Base-by-base conservation (phyloP, 352 stramenopile species). In the Ochromonadaceae sp. region DNA sequence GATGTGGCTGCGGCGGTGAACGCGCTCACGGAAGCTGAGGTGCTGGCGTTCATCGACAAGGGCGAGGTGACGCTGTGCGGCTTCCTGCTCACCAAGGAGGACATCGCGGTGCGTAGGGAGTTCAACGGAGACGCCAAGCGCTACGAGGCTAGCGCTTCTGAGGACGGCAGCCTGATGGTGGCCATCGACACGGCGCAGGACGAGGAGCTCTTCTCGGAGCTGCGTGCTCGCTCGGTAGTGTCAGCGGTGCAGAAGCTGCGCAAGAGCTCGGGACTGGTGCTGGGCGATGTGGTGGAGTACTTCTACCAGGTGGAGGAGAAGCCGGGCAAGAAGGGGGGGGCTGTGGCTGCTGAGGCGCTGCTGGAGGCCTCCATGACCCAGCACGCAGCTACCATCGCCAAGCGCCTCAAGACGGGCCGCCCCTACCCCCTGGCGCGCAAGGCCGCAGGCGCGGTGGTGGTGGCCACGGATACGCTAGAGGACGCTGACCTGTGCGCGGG, bases 201-300 rank as follows among this genome's bases (percentile, higher is more conserved):
- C 73, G 87, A 98, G 63, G 77, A 92, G 61, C 87, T 98, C 15
- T 85, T 95, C 57, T 78, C 81, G 61, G 82, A 93, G 62, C 90
- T 88, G 50, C 85, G 83, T 62, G 85, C 91, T 1, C 87, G 94
- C 66, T 91, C 98, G 71, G 81, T 98, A 48, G 91, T 98, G 65
- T 98, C 93, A 68, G 84, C 87, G 40, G 89, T 98, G 68, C 94
- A 99, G 74, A 97, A 98, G 76, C 77, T 99, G 52, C 81, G 94
- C 39, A 99, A 99, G 78, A 88, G 84, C 69, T 84, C 88, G 15
- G 90, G 90, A 4, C 77, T 98, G 4, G 84, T 92, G 56, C 73
- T 95, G 36, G 82, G 84, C 67, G 91, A 98, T 76, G 85, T 90
- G 69, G 90, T 98, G 65, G 88, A 97, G 67, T 86, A 96, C 3